Evolutionary conservation across 106 monocot genomes (phyloP).

Genomic region (Acorus calamus): DNA sequence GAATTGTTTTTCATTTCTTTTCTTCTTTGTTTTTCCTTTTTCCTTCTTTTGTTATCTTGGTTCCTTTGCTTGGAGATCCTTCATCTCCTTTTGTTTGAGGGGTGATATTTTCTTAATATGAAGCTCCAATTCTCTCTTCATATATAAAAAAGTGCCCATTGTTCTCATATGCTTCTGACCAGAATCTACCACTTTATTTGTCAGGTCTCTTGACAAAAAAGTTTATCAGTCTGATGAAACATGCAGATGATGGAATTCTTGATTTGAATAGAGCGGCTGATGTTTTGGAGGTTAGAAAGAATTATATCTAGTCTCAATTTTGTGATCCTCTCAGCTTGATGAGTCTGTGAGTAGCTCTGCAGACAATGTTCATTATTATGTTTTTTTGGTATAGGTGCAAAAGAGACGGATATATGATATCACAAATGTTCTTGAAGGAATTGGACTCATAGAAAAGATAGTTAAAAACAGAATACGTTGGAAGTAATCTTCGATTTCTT

Average conservation of each 20-base stretch:
- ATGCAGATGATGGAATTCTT: conserved; percentile 78
- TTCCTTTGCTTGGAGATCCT: too few relatives aligned
- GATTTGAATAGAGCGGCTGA: conserved; percentile 94
- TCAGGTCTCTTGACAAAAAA: conserved; percentile 82
- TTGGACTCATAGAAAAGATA: conserved; percentile 87
- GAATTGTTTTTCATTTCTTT: not conserved
- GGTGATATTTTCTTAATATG: too few relatives aligned
- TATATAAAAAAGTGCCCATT: too few relatives aligned
- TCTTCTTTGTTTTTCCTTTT: not conserved
- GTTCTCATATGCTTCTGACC: too few relatives aligned
- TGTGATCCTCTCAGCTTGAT: too few relatives aligned
- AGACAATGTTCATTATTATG: not conserved
- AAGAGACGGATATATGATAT: conserved; percentile 96
- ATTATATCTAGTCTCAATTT: too few relatives aligned
- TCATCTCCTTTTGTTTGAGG: too few relatives aligned
- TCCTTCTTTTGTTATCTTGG: not conserved
- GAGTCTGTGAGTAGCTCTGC: not conserved
- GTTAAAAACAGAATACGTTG: conserved; percentile 78
- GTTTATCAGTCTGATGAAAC: conserved; percentile 71
- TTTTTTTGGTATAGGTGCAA: conserved; percentile 47
- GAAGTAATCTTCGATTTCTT: conserved; percentile 46
- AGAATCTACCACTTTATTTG: not conserved
- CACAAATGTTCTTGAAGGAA: conserved; percentile 93
- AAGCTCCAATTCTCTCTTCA: too few relatives aligned
- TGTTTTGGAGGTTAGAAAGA: conserved; percentile 50